Conservation (phyloP, 2,329 filamentous ascomycete genomes). For the Teratosphaeria gauchensis region DNA sequence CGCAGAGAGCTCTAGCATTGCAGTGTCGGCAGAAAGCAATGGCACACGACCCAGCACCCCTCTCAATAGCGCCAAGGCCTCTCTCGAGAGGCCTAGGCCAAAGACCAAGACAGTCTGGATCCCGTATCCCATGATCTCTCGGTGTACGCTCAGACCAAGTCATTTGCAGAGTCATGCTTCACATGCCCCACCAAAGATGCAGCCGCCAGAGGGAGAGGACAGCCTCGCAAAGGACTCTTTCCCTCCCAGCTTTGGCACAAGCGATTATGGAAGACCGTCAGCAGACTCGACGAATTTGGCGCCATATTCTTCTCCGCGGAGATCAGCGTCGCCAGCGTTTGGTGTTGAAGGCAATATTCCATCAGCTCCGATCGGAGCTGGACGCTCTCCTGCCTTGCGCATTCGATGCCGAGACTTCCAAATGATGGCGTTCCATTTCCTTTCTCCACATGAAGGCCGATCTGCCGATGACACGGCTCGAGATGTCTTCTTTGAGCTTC, state of each 20-base stretch:
- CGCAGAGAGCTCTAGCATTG: background rate
- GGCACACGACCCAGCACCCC: background rate
- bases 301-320: conserved; percentile 15
- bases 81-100: background rate
- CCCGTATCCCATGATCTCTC: conserved; percentile 82
- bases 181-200: background rate
- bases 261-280: conserved; percentile 15
- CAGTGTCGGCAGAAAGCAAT: background rate
- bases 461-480: conserved; percentile 44
- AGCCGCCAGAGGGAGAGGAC: conserved; percentile 3
- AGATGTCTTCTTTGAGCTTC: conserved; percentile 82
- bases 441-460: conserved; percentile 45
- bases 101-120: conserved; percentile 69
- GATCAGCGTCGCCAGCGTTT: conserved; percentile 27
- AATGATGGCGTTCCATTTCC: conserved; percentile 84
- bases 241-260: conserved; percentile 23
- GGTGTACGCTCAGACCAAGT: conserved; percentile 63
- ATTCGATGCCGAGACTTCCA: conserved; percentile 88
- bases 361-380: conserved; percentile 20
- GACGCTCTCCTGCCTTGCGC: conserved; percentile 68
- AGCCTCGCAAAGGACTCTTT: conserved; percentile 11
- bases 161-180: conserved; percentile 10
- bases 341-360: conserved; percentile 14
- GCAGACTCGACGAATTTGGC: conserved; percentile 18
- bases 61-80: background rate